Conservation (phyloP, 495 filamentous ascomycete genomes). For the Trichoderma asperelloides region DNA sequence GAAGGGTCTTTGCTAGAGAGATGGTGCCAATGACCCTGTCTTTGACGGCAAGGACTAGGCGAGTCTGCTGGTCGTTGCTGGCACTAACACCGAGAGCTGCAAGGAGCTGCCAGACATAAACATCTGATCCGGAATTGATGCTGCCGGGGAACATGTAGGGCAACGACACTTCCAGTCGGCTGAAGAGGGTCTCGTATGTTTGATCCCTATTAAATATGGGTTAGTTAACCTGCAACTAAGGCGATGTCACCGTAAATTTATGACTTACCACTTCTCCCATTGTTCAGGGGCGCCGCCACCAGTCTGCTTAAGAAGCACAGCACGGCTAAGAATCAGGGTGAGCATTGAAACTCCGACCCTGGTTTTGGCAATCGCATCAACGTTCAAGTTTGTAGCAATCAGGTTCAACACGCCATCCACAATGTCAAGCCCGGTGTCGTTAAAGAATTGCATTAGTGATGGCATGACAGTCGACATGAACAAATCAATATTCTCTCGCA, state of each 20-base stretch:
- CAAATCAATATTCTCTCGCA: conserved; percentile 85
- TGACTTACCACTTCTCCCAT: conserved; percentile 70
- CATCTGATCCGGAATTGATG: conserved; percentile 74
- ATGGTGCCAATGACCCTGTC: conserved; percentile 98
- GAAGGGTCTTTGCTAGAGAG: conserved; percentile 73
- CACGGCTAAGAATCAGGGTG: conserved; percentile 89
- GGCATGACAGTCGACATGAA: conserved; percentile 85
- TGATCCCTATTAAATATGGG: conserved; percentile 32
- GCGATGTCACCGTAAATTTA: background rate
- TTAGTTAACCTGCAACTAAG: background rate
- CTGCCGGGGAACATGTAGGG: conserved; percentile 78
- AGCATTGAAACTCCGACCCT: conserved; percentile 80
- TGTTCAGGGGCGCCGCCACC: conserved; percentile 58
- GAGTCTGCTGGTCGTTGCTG: conserved; percentile 84
- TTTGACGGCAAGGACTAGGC: conserved; percentile 91
- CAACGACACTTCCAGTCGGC: conserved; percentile 71
- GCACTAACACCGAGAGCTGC: conserved; percentile 89
- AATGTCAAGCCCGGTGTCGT: conserved; percentile 82
- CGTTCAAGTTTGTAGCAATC: conserved; percentile 64
- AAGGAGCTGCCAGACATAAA: conserved; percentile 97
- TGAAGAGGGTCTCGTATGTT: conserved; percentile 80
- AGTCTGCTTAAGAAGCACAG: conserved; percentile 82
- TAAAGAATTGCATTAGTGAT: conserved; percentile 75
- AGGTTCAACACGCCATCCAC: conserved; percentile 82
- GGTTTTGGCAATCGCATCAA: conserved; percentile 68